Conservation (phyloP, 306 rosid species). For the Rosa multiflora region DNA sequence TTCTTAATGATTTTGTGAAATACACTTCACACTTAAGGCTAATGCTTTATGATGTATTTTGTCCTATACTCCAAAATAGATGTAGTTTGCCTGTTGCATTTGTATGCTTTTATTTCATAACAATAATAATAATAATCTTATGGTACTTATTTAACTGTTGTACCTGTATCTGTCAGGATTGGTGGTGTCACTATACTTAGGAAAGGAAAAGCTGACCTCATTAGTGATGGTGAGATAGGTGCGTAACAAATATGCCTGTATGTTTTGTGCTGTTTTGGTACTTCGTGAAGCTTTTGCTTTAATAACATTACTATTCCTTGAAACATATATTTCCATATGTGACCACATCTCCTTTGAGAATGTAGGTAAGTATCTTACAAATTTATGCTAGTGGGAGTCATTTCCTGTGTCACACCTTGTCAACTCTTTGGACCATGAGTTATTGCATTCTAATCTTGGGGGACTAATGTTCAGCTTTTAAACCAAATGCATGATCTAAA, state of each 20-base stretch:
- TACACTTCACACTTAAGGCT: not conserved
- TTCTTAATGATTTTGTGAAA: not conserved
- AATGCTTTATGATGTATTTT: not conserved
- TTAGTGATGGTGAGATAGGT: constrained; percentile 84
- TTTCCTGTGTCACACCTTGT: not conserved
- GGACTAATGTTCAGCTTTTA: not conserved
- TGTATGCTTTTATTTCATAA: not conserved
- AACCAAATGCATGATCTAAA: not conserved
- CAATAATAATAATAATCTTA: not conserved
- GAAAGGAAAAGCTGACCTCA: constrained; percentile 79
- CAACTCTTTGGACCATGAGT: not conserved
- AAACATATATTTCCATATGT: not conserved
- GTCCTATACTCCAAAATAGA: not conserved
- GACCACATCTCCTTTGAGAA: not conserved
- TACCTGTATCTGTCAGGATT: constrained; percentile 56
- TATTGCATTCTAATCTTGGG: not conserved
- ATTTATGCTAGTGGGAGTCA: not conserved
- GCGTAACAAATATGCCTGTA: constrained; percentile 25
- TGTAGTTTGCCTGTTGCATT: not conserved
- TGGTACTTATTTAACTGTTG: constrained; percentile 27
- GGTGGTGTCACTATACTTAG: constrained; percentile 77
- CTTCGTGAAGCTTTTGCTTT: constrained; percentile 3
- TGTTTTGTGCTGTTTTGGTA: not conserved
- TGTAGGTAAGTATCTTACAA: not conserved
- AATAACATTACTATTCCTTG: constrained; percentile 6